These are phyloP conservation scores for Xylaria venustula DNA, from an alignment of 495 filamentous ascomycete species.

Conservation along the genomic window DNA sequence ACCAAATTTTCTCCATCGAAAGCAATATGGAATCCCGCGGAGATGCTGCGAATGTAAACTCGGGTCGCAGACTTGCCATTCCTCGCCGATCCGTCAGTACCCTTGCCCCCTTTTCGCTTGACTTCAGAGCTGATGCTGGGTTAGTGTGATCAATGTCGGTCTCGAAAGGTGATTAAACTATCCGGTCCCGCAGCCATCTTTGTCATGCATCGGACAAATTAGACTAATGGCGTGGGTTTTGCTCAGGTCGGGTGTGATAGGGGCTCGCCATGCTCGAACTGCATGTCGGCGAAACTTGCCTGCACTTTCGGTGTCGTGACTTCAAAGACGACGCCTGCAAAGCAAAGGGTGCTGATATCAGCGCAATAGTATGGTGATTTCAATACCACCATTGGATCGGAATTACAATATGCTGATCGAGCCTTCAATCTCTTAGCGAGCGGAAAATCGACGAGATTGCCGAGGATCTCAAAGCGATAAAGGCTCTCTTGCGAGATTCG, in stretches of 20 bases:
- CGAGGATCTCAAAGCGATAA: slow-evolving; percentile 21
- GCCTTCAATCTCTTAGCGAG: slow-evolving; percentile 14
- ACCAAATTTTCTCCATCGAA: not conserved
- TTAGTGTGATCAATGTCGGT: slow-evolving; percentile 51
- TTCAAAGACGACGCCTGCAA: slow-evolving; percentile 14
- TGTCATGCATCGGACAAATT: not conserved
- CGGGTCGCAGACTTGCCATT: not conserved
- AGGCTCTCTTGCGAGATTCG: slow-evolving; percentile 19
- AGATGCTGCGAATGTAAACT: not conserved
- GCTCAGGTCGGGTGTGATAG: slow-evolving; percentile 26
- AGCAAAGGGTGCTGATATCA: slow-evolving; percentile 27
- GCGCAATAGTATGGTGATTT: slow-evolving; percentile 27
- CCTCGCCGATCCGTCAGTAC: slow-evolving; percentile 42
- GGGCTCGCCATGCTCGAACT: slow-evolving; percentile 26
- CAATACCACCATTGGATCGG: not conserved
- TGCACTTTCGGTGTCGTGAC: slow-evolving; percentile 27
- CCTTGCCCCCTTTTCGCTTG: slow-evolving; percentile 5
- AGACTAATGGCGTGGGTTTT: not conserved
- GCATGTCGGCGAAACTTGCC: slow-evolving; percentile 18
- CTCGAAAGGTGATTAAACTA: slow-evolving; percentile 19
- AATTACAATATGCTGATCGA: not conserved
- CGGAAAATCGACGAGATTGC: slow-evolving; percentile 31
- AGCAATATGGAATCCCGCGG: slow-evolving; percentile 8
- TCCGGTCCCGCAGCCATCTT: not conserved
- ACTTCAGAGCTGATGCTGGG: slow-evolving; percentile 6